Percentiles rank a stretch among this genome's conserved stretches.
Evolutionary conservation across 2,329 filamentous ascomycete species (phyloP).

Genomic region (Pseudogymnoascus sp.): DNA sequence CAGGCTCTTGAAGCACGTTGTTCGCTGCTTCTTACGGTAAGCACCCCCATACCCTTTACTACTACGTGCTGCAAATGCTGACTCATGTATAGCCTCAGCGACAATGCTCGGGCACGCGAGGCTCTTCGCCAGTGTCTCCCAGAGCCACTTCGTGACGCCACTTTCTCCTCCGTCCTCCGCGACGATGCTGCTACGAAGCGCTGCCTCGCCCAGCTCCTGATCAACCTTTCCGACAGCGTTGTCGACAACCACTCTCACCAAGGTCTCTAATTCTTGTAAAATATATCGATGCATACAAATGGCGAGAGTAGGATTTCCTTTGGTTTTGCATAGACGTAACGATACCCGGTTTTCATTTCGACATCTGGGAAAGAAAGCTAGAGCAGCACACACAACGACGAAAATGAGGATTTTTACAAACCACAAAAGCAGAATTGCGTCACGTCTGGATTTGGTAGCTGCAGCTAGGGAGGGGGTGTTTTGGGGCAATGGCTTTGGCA

Average conservation of each 20-base stretch:
- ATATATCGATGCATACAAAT: slow-evolving; percentile 15
- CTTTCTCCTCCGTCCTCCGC: slow-evolving; percentile 89
- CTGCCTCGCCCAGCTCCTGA: slow-evolving; percentile 90
- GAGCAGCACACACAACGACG: slow-evolving; percentile 7
- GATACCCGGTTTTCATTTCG: slow-evolving; percentile 27
- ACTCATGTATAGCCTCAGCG: slow-evolving; percentile 61
- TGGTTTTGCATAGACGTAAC: slow-evolving; percentile 28
- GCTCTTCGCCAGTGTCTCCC: slow-evolving; percentile 92
- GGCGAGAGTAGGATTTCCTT: slow-evolving; percentile 21
- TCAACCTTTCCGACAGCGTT: slow-evolving; percentile 90
- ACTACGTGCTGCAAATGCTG: slow-evolving; percentile 12
- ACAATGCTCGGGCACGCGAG: slow-evolving; percentile 92
- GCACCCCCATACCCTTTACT: slow-evolving; percentile 21
- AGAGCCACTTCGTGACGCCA: slow-evolving; percentile 96
- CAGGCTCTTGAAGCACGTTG: slow-evolving; percentile 90
- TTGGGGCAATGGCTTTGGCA: slow-evolving; percentile 3
- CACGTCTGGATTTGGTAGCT: neutral
- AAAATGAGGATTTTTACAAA: slow-evolving; percentile 4
- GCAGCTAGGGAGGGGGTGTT: slow-evolving; percentile 2
- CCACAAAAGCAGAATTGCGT: slow-evolving; percentile 4
- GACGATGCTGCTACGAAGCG: slow-evolving; percentile 97
- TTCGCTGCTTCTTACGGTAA: slow-evolving; percentile 90
- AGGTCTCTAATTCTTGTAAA: slow-evolving; percentile 27
- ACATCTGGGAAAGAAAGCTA: slow-evolving; percentile 11
- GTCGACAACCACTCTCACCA: slow-evolving; percentile 33